Base-by-base conservation (phyloP, 345 rosid genomes). In the Mercurialis annua region DNA sequence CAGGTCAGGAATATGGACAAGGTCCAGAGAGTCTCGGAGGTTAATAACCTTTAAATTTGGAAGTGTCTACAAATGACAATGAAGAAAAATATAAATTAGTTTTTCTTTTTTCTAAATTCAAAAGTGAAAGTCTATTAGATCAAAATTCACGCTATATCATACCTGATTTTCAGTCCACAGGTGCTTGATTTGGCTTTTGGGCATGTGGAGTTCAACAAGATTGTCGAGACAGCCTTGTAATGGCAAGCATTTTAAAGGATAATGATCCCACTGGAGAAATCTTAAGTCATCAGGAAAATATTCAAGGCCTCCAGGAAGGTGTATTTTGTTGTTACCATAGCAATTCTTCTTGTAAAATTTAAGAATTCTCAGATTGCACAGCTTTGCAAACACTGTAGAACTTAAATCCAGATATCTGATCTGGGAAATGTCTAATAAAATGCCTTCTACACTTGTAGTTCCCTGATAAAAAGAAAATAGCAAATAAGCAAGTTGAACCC, bases 11-110 rank as follows among this genome's bases (percentile, higher is more conserved):
- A 50, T 51, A 30, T 24, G 38, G 8, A 23, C 43, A 10, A 70
- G 48, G 16, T 18, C 9, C 29, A 27, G n/a, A 31, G 54, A 70
- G 44, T 62, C 38, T 7, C 24, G 20, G 9, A 62, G 46, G 43
- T 70, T 42, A 20, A 70, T 18, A 30, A 9, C 9, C 23, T 62
- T 70, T 36, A 70, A 40, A 42, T 70, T 61, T 24, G 27, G 51
- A 50, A 62, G 54, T 16, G 14, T 26, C 67, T 70, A 31, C 59
- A 21, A 14, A 46, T 43, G 27, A 24, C 3, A 12, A 31, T 12
- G 24, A 20, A 52, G 21, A 11, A 29, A 57, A 8, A 57, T 14
- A 7, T 16, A 1, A 6, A 52, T 52, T 21, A 56, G n/a, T n/a
- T 29, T 17, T 29, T 31, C 60, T 11, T 21, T 21, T 11, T 2